Conservation (phyloP, 1,284 basidiomycete species). For the Ceratobasidium sp. region DNA sequence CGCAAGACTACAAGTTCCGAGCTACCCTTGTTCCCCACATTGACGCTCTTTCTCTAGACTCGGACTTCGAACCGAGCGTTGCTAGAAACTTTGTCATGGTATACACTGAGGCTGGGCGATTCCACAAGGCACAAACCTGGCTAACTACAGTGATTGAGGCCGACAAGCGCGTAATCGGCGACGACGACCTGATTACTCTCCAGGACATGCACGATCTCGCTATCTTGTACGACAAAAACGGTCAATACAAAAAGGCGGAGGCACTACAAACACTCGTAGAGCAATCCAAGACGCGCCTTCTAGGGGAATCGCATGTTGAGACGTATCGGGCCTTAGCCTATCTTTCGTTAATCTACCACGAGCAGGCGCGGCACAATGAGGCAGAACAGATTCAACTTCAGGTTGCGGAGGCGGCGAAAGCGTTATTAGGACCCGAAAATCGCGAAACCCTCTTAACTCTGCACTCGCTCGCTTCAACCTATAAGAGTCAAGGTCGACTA, state of each 20-base stretch:
- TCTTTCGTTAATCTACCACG: constrained; percentile 10
- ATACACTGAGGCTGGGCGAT: neutral
- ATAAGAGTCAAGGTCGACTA: neutral
- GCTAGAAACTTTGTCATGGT: neutral
- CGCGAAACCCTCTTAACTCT: neutral
- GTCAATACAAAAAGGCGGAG: constrained; percentile 12
- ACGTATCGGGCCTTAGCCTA: constrained; percentile 12
- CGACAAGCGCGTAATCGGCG: neutral
- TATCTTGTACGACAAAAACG: neutral
- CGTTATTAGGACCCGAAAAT: constrained; percentile 3
- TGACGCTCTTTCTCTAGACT: constrained; percentile 1
- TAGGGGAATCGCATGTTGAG: neutral
- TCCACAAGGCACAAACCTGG: neutral
- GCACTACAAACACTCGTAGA: constrained; percentile 6
- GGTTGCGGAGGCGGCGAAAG: neutral
- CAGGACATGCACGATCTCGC: constrained; percentile 12
- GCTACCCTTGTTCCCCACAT: constrained; percentile 19
- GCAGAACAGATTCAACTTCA: constrained; percentile 23
- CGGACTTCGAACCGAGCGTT: neutral
- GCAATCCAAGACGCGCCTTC: neutral
- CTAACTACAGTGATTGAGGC: neutral
- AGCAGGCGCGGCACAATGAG: constrained; percentile 4
- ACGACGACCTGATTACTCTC: neutral
- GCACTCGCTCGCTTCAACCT: constrained; percentile 1
- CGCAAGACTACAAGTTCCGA: constrained; percentile 6